Conservation (phyloP, 345 rosid genomes). For the Schrenkiella parvula region DNA sequence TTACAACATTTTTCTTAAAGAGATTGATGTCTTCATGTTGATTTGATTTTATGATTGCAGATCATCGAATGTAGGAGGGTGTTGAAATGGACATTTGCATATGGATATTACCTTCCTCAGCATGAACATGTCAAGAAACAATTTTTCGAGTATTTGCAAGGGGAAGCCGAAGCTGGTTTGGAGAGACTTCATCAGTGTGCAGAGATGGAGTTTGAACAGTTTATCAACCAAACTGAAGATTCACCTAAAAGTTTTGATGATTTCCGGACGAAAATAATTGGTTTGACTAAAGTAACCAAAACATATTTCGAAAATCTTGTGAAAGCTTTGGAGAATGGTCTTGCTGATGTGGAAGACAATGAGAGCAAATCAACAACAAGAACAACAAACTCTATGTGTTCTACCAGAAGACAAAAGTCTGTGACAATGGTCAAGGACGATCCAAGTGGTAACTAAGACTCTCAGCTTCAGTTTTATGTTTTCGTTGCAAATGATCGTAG, state of each 20-base stretch:
- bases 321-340: constrained; percentile 70
- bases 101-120: constrained; percentile 69
- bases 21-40: neutral
- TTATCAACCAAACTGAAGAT: neutral
- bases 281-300: constrained; percentile 59
- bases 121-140: constrained; percentile 36
- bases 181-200: constrained; percentile 32
- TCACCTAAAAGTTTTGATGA: constrained; percentile 42
- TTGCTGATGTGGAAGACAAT: constrained; percentile 43
- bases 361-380: neutral
- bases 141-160: constrained; percentile 79
- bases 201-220: constrained; percentile 12
- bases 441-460: neutral
- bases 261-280: constrained; percentile 52
- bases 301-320: constrained; percentile 78
- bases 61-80: constrained; percentile 84
- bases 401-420: neutral
- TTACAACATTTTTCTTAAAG: neutral
- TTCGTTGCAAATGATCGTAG: neutral
- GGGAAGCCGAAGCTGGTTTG: constrained; percentile 22
- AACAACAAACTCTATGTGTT: neutral
- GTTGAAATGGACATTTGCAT: constrained; percentile 84
- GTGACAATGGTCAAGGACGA: neutral
- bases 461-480: neutral
- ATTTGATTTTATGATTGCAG: neutral